Conservation (phyloP, 441 rosid species). For the Mallotus repandus region DNA sequence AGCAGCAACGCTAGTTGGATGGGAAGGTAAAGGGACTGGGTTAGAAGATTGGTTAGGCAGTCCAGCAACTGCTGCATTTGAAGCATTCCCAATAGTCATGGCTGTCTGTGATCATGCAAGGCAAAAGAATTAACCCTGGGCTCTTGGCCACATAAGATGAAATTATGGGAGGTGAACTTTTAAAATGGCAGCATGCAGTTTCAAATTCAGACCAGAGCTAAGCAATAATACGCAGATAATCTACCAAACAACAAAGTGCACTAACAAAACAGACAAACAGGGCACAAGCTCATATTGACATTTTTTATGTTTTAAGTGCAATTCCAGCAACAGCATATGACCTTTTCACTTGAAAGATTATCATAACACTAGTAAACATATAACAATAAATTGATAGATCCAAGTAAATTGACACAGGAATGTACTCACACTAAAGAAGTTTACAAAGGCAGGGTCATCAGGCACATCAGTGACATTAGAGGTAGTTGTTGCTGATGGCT, state of each 20-base stretch:
- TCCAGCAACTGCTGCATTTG: constrained; percentile 38
- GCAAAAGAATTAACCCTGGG: not conserved
- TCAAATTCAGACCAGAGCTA: too few relatives aligned
- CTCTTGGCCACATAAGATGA: not conserved
- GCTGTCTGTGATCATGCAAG: constrained; percentile 56
- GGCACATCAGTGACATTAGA: constrained; percentile 46
- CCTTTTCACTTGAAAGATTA: not conserved
- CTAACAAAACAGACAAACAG: not conserved
- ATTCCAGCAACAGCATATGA: not conserved
- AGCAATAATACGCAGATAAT: not conserved
- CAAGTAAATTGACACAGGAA: constrained; percentile 5
- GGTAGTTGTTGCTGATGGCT: constrained; percentile 55
- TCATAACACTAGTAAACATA: not conserved
- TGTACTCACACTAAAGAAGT: constrained; percentile 77
- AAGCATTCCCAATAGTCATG: constrained; percentile 48
- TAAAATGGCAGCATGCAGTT: too few relatives aligned
- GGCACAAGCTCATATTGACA: not conserved
- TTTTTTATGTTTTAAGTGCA: not conserved
- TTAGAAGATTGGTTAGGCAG: constrained; percentile 51
- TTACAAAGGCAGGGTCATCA: constrained; percentile 75
- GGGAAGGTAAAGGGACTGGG: constrained; percentile 43
- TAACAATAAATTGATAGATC: not conserved
- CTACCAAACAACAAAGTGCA: not conserved
- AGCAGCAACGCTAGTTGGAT: constrained; percentile 34
- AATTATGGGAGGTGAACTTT: not conserved